Percentiles rank a stretch among this genome's conserved stretches.
Conservation (phyloP, 495 filamentous ascomycete genomes). For the Aeminium ludgeri region DNA sequence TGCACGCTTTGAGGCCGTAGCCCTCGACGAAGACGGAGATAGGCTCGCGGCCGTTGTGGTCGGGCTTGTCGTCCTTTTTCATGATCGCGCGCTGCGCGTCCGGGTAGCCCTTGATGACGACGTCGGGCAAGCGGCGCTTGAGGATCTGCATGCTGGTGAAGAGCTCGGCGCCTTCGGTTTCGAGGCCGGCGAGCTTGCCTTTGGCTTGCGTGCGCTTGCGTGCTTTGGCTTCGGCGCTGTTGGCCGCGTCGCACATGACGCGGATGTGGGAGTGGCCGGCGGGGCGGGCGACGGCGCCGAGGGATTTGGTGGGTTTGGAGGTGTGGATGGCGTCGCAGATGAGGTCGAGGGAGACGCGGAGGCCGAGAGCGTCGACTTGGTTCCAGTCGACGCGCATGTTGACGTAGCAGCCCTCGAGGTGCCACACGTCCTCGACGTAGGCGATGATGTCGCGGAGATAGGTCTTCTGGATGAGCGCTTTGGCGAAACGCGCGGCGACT, state of each 20-base stretch:
- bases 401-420: conserved; percentile 52
- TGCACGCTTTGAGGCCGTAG: conserved; percentile 74
- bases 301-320: conserved; percentile 63
- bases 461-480: conserved; percentile 81
- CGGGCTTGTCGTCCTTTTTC: conserved; percentile 44
- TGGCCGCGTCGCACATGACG: conserved; percentile 26
- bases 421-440: conserved; percentile 70
- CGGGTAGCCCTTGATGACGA: conserved; percentile 74
- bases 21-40: conserved; percentile 67
- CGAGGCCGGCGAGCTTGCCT: no score
- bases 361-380: conserved; percentile 57
- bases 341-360: conserved; percentile 52
- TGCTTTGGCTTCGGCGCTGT: conserved; percentile 10
- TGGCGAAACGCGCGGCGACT: conserved; percentile 66
- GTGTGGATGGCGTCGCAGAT: conserved; percentile 56
- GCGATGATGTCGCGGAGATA: conserved; percentile 58
- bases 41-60: conserved; percentile 33
- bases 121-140: conserved; percentile 60
- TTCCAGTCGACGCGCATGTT: conserved; percentile 60
- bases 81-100: conserved; percentile 79
- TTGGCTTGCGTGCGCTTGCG: conserved; percentile 3
- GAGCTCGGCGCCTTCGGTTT: conserved; percentile 38
- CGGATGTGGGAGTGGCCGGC: conserved; percentile 30
- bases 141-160: conserved; percentile 69
- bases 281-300: conserved; percentile 32